phyloP scores from a whole-genome alignment of 1,284 basidiomycete genomes.

The Cronartium quercuum region DNA sequence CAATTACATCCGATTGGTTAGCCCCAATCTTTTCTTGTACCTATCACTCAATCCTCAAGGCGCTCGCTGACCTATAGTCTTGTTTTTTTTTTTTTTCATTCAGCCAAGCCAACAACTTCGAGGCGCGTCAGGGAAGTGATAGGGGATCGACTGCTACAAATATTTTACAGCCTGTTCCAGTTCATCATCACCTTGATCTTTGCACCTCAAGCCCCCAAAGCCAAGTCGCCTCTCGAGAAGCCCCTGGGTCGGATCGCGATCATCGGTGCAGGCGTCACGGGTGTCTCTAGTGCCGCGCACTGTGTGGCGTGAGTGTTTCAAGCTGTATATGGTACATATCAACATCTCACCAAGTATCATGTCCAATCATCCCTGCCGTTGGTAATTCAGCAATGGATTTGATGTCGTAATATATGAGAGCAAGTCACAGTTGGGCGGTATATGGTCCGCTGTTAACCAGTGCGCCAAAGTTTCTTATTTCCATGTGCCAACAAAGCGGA shows the following conservation, averaged over 20 bases:
- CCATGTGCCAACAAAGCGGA: neutral
- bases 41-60: no score
- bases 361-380: no score
- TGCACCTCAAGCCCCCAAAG: neutral
- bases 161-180: conserved; percentile 5
- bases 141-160: neutral
- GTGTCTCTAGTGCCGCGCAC: conserved; percentile 34
- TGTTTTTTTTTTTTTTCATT: neutral
- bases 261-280: conserved; percentile 37
- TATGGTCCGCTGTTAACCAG: conserved; percentile 37
- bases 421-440: conserved; percentile 9
- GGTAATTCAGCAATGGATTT: conserved; percentile 4
- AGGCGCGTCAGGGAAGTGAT: neutral
- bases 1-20: no score
- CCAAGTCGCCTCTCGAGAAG: neutral
- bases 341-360: no score
- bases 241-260: conserved; percentile 31
- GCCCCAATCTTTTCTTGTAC: no score
- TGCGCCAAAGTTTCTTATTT: neutral
- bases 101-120: neutral
- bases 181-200: conserved; percentile 13
- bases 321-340: no score
- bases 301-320: neutral
- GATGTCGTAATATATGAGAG: conserved; percentile 36
- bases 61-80: no score